Base-by-base conservation (phyloP, 352 stramenopile species). In the Pythium coloratum region DNA sequence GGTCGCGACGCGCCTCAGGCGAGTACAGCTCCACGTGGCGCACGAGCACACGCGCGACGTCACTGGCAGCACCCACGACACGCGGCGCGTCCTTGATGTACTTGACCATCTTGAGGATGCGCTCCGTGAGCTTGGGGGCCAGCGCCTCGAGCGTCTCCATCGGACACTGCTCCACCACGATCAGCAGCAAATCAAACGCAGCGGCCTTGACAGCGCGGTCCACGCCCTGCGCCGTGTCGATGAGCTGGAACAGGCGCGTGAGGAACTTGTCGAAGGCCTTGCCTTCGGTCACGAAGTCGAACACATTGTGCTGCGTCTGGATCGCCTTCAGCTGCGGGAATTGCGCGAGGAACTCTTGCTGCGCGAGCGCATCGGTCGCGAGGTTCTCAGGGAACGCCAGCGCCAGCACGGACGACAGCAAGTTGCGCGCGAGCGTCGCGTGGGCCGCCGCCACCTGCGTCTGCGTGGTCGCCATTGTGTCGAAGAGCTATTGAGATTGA, bases 181-280 rank as follows among this genome's bases (percentile, higher is more conserved):
- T 73, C 9, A 79, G 71, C 68, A 91, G 62, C 38, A 94, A 65
- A 66, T 89, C 71, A 60, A 88, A 88, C 6, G 82, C 87, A 3
- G 84, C 77, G 13, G 73, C 72, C 55, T 79, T 77, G 51, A 81
- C 67, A 16, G 42, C 44, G 8, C 59, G 64, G 61, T 73, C 71
- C 16, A 78, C 59, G 2, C 69, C 61, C 8, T 71, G 63, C 28
- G 78, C 53, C 47, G 77, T 71, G 62, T 88, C 82, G 18, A 88
- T 74, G 61, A 92, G 67, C 66, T 88, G 66, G 36, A 88, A 78
- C 51, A 95, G 64, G 57, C 73, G 77, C 54, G 66, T 73, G 34
- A 90, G 80, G 71, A 90, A 88, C 77, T 94, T 95, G 55, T 74
- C 75, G 65, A 91, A 72, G 57, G 85, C 87, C 55, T 92, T 92